These are phyloP conservation scores for Lactarius akahatsu DNA, from an alignment of 768 basidiomycete genomes.

Conservation along the genomic window DNA sequence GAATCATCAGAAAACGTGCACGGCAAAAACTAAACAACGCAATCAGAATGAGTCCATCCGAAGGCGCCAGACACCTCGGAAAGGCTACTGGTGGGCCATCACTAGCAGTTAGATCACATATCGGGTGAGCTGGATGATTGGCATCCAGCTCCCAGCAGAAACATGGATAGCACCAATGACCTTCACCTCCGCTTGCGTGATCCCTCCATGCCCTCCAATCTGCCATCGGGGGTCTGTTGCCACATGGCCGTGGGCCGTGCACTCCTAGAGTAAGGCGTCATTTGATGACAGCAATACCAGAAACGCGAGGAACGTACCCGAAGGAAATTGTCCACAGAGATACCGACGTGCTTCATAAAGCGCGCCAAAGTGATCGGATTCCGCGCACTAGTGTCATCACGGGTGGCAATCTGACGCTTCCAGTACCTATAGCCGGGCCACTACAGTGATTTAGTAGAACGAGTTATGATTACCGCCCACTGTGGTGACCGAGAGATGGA, in stretches of 20 bases:
- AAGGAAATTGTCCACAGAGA: constrained; percentile 12
- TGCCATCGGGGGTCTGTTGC: too few species aligned
- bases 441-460: not conserved
- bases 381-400: constrained; percentile 4
- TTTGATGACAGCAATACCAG: not conserved
- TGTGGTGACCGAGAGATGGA: not conserved
- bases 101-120: too few species aligned
- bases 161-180: too few species aligned
- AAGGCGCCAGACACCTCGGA: too few species aligned
- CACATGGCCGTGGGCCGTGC: not conserved
- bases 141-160: too few species aligned
- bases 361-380: constrained; percentile 9
- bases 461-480: not conserved
- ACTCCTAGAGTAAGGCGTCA: not conserved
- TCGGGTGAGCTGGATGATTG: too few species aligned
- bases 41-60: too few species aligned
- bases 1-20: too few species aligned
- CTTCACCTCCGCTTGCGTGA: too few species aligned
- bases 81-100: too few species aligned
- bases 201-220: too few species aligned
- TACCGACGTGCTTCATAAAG: constrained; percentile 16
- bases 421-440: constrained; percentile 10
- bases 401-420: constrained; percentile 11
- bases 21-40: too few species aligned
- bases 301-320: not conserved